These are phyloP conservation scores for Oryza glumipatula DNA, from an alignment of 176 grass and related monocot species.

Conservation along the genomic window DNA sequence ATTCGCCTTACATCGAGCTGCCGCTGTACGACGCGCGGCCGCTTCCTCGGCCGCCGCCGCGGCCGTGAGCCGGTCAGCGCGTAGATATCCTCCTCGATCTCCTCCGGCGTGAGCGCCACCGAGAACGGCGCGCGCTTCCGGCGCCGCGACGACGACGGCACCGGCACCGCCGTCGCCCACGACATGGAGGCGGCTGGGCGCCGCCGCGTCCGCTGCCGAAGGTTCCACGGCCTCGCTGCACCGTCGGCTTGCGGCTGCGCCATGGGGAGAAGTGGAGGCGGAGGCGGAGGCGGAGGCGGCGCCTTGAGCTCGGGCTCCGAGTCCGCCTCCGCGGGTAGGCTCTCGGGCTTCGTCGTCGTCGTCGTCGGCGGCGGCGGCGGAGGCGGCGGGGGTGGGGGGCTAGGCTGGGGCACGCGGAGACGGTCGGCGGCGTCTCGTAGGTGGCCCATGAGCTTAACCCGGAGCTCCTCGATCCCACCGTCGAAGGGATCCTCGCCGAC, in stretches of 20 bases:
- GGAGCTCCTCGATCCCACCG: slow-evolving; percentile 55
- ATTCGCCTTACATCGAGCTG: slow-evolving; percentile 79
- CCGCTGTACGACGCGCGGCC: slow-evolving; percentile 73
- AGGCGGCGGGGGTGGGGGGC: too few relatives aligned
- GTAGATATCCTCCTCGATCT: slow-evolving; percentile 98
- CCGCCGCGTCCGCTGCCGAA: slow-evolving; percentile 57
- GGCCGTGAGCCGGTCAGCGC: slow-evolving; percentile 76
- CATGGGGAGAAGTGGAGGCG: background rate
- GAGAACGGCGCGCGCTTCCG: slow-evolving; percentile 62
- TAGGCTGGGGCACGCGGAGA: slow-evolving; percentile 28
- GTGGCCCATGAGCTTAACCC: slow-evolving; percentile 75
- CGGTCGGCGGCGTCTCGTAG: slow-evolving; percentile 67
- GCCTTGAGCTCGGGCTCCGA: background rate
- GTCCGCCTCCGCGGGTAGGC: background rate
- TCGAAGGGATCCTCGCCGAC: slow-evolving; percentile 20
- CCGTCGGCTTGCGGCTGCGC: background rate
- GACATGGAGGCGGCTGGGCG: slow-evolving; percentile 17
- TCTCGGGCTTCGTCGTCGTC: background rate
- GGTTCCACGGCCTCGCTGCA: slow-evolving; percentile 67
- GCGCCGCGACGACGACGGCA: background rate
- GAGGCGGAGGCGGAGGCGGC: slow-evolving; percentile 27
- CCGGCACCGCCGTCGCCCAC: slow-evolving; percentile 24
- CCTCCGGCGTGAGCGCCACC: slow-evolving; percentile 59
- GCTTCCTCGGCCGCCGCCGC: slow-evolving; percentile 84
- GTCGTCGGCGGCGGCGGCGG: background rate